phyloP scores from a whole-genome alignment of 257 asterid species.

The Forsythia viridissima region DNA sequence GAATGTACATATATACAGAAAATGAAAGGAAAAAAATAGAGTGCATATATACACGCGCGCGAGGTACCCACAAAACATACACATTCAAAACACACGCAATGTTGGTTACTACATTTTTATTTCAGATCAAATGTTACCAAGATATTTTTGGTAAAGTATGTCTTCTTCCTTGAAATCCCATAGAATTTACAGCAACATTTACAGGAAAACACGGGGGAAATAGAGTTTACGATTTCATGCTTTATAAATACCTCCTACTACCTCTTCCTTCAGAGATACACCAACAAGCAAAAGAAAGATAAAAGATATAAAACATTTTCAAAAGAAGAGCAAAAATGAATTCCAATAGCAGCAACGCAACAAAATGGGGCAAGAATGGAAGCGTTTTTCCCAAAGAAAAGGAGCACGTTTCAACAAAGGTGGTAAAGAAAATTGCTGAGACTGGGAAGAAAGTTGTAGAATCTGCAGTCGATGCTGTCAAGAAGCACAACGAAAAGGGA shows the following conservation, averaged over 20 bases:
- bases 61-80: too few relatives aligned
- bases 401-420: constrained; percentile 26
- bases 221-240: neutral
- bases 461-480: constrained; percentile 18
- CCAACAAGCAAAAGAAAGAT: neutral
- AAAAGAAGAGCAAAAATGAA: neutral
- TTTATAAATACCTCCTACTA: neutral
- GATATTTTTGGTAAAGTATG: neutral
- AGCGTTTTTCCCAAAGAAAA: constrained; percentile 19
- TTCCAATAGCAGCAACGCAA: neutral
- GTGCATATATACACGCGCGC: neutral
- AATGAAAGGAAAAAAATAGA: too few relatives aligned
- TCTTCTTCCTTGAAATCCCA: neutral
- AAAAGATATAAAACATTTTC: neutral
- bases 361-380: neutral
- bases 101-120: too few relatives aligned
- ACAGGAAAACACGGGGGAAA: neutral
- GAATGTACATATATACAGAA: too few relatives aligned
- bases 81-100: too few relatives aligned
- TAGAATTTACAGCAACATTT: neutral
- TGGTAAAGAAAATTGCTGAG: constrained; percentile 19
- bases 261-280: neutral
- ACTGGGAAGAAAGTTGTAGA: constrained; percentile 2
- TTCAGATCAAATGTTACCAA: too few relatives aligned
- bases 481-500: constrained; percentile 1